These are phyloP conservation scores for Fusarium gaditjirri DNA, from an alignment of 2,329 filamentous ascomycete species.

Conservation along the genomic window DNA sequence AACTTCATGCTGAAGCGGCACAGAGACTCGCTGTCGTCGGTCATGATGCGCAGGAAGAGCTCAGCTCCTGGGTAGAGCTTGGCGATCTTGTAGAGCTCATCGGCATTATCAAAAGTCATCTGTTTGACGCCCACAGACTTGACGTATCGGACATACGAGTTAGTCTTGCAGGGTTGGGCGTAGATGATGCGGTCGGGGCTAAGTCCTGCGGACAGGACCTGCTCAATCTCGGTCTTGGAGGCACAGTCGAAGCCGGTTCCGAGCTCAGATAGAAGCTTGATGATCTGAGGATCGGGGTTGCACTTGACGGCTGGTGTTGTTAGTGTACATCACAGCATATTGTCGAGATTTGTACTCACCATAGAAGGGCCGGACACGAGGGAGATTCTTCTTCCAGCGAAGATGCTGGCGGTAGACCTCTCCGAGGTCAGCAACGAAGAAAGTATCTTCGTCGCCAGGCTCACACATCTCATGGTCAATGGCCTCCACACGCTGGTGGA, in stretches of 20 bases:
- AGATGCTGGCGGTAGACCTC: constrained; percentile 99
- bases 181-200: constrained; percentile 95
- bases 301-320: constrained; percentile 85
- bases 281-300: constrained; percentile 91
- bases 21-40: constrained; percentile 93
- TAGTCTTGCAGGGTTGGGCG: constrained; percentile 99
- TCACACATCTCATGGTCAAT: constrained; percentile 91
- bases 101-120: constrained; percentile 99
- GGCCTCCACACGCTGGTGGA: constrained; percentile 84
- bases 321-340: background rate
- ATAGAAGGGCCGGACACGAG: constrained; percentile 95
- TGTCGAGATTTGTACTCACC: constrained; percentile 64
- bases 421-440: constrained; percentile 97
- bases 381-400: constrained; percentile 95
- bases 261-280: constrained; percentile 86
- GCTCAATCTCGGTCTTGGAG: constrained; percentile 96
- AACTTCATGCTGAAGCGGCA: constrained; percentile 98
- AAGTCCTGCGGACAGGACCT: constrained; percentile 84
- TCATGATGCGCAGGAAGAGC: constrained; percentile 93
- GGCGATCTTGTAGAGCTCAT: constrained; percentile 98
- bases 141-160: constrained; percentile 94
- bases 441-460: constrained; percentile 94
- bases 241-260: constrained; percentile 98
- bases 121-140: constrained; percentile 86
- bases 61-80: constrained; percentile 89